These are phyloP conservation scores for Coemansia sp. DNA, from an alignment of 192 early-diverging fungal species.

Conservation along the genomic window DNA sequence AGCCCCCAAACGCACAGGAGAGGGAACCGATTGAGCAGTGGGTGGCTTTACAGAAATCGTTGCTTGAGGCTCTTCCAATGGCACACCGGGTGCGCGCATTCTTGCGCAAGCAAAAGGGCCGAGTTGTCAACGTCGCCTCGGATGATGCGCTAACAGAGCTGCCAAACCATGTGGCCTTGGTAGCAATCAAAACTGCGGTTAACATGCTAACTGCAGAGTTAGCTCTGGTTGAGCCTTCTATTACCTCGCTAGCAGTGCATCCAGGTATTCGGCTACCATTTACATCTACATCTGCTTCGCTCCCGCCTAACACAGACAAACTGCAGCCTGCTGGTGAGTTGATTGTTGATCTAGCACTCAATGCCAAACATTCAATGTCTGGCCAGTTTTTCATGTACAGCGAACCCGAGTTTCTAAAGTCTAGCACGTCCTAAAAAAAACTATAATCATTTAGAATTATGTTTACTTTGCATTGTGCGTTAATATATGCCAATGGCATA, in stretches of 20 bases:
- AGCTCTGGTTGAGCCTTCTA: slow-evolving; percentile 24
- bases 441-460: neutral
- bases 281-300: neutral
- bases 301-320: neutral
- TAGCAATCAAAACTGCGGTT: slow-evolving; percentile 39
- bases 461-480: too few relatives aligned
- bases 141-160: slow-evolving; percentile 16
- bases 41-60: slow-evolving; percentile 19
- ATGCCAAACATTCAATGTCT: slow-evolving; percentile 20
- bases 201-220: slow-evolving; percentile 37
- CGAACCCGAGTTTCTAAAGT: slow-evolving; percentile 25
- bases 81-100: slow-evolving; percentile 18
- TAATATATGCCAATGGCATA: too few relatives aligned
- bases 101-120: slow-evolving; percentile 7
- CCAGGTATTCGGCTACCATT: slow-evolving; percentile 11
- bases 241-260: slow-evolving; percentile 32
- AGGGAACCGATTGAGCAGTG: slow-evolving; percentile 22
- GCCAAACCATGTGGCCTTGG: slow-evolving; percentile 20
- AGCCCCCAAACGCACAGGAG: neutral
- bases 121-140: slow-evolving; percentile 26
- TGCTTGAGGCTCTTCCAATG: slow-evolving; percentile 17
- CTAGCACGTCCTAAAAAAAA: neutral
- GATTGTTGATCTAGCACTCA: slow-evolving; percentile 28
- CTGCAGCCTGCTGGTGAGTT: slow-evolving; percentile 30
- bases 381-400: slow-evolving; percentile 38